Evolutionary conservation across 1,139 yeast genomes (phyloP).

Genomic region (Suhomyces kunorum): DNA sequence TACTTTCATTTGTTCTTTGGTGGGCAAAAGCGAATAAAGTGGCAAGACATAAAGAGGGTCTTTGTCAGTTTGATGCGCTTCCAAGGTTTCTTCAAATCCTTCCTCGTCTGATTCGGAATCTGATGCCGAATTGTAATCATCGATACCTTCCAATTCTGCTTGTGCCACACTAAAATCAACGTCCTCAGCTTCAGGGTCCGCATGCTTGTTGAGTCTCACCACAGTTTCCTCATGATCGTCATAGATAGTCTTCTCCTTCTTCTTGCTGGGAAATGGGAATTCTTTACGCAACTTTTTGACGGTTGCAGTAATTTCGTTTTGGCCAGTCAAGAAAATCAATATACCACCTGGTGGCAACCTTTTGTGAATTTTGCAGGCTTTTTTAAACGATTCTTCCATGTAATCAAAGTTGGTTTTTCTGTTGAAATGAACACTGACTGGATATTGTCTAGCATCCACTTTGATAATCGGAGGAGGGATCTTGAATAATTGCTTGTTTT

Average conservation of each 20-base stretch:
- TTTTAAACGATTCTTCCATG: constrained; percentile 81
- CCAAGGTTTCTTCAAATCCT: constrained; percentile 83
- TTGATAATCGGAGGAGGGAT: constrained; percentile 84
- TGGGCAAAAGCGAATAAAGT: constrained; percentile 85
- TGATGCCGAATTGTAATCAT: constrained; percentile 36
- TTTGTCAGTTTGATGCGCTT: constrained; percentile 70
- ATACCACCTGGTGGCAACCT: constrained; percentile 93
- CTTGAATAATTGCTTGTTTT: constrained; percentile 69
- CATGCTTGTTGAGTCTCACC: constrained; percentile 59
- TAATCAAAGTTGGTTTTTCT: constrained; percentile 76
- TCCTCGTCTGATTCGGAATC: constrained; percentile 58
- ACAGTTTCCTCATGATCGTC: constrained; percentile 34
- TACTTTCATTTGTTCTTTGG: constrained; percentile 91
- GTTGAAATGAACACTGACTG: constrained; percentile 91
- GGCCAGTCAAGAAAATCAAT: constrained; percentile 89
- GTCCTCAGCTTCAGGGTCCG: constrained; percentile 83
- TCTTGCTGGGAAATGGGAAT: constrained; percentile 57
- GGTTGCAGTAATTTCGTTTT: constrained; percentile 79
- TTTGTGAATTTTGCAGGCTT: constrained; percentile 83
- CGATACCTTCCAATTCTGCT: constrained; percentile 32
- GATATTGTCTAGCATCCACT: constrained; percentile 94
- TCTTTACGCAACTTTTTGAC: constrained; percentile 68
- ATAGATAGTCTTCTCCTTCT: constrained; percentile 13
- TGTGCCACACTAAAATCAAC: constrained; percentile 71
- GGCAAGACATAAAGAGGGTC: constrained; percentile 93